These are phyloP conservation scores for Scedosporium aurantiacum DNA, from an alignment of 2,329 filamentous ascomycete species.

Conservation along the genomic window DNA sequence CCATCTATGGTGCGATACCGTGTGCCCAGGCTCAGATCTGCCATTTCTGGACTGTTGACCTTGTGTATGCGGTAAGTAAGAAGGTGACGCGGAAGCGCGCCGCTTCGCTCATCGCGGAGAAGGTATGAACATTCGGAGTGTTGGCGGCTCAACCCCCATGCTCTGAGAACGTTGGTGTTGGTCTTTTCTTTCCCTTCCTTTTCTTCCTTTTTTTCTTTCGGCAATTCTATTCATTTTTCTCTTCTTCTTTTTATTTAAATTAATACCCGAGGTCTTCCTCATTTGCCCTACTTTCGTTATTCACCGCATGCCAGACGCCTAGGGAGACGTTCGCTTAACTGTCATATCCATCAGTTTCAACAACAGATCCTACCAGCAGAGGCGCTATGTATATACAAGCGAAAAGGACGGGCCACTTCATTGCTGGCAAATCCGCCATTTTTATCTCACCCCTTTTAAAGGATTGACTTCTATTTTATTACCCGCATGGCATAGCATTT, in stretches of 20 bases:
- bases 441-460: neutral
- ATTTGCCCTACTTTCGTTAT: neutral
- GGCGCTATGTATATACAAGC: neutral
- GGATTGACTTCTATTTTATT: neutral
- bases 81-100: conserved; percentile 41
- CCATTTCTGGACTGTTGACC: conserved; percentile 58
- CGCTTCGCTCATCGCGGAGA: neutral
- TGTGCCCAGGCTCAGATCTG: conserved; percentile 55
- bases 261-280: neutral
- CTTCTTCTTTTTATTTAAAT: neutral
- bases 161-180: neutral
- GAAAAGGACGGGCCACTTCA: neutral
- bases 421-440: neutral
- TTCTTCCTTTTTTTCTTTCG: neutral
- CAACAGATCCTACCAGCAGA: neutral
- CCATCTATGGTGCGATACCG: conserved; percentile 56
- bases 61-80: conserved; percentile 63
- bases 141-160: neutral
- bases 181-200: neutral
- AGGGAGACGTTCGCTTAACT: conserved; percentile 1
- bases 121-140: neutral
- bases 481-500: conserved; percentile 5
- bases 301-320: neutral
- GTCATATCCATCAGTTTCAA: neutral
- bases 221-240: neutral